Conservation (phyloP, 306 rosid genomes). For the Begonia peltatifolia region DNA sequence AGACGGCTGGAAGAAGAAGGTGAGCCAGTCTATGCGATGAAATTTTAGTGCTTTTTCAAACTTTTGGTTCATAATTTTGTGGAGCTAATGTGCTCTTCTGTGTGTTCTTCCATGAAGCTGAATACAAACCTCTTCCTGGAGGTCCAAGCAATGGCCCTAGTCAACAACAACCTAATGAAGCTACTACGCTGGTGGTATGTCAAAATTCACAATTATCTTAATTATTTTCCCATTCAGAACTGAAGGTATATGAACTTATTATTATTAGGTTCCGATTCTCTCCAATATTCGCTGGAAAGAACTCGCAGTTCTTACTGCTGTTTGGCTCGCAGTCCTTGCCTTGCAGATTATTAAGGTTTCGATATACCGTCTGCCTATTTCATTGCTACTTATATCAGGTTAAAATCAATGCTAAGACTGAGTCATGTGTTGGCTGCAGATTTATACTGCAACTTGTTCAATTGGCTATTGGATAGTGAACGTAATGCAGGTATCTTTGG, state of each 20-base stretch:
- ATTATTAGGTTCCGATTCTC: constrained; percentile 37
- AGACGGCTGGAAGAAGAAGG: constrained; percentile 35
- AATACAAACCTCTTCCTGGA: constrained; percentile 62
- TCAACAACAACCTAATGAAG: constrained; percentile 19
- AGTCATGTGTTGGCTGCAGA: constrained; percentile 29
- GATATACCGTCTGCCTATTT: background rate
- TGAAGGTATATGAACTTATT: no score
- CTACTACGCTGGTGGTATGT: constrained; percentile 13
- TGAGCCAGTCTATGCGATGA: constrained; percentile 17
- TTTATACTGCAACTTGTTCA: constrained; percentile 47
- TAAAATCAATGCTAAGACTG: background rate
- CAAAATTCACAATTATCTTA: background rate
- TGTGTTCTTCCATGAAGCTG: constrained; percentile 19
- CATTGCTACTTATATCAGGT: background rate
- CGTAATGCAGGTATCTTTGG: constrained; percentile 46
- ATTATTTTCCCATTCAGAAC: no score
- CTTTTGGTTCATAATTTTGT: no score
- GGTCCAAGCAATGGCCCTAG: constrained; percentile 27
- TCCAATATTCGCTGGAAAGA: constrained; percentile 80
- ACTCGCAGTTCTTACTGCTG: constrained; percentile 63
- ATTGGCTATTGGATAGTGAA: constrained; percentile 58
- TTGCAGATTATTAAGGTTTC: constrained; percentile 69
- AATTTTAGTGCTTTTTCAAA: no score
- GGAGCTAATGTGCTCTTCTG: no score
- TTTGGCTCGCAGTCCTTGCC: constrained; percentile 76